phyloP scores from a whole-genome alignment of 345 rosid genomes.

The Acer yangbiense region DNA sequence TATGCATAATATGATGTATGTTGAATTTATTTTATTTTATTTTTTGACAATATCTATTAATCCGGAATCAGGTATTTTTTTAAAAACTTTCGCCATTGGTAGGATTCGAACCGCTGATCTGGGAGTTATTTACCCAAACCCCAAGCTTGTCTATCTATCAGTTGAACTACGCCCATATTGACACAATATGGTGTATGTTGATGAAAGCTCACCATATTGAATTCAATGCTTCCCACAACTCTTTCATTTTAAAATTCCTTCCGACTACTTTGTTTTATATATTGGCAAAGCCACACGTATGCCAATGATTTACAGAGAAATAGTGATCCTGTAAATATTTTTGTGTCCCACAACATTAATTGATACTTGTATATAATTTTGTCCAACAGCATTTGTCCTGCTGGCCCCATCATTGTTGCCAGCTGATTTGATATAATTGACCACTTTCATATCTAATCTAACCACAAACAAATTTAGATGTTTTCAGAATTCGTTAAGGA shows the following conservation, averaged over 20 bases:
- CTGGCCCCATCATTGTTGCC: not conserved
- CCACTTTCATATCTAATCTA: not conserved
- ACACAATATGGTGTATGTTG: not conserved
- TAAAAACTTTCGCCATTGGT: too few species aligned
- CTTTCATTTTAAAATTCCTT: not conserved
- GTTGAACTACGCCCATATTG: too few species aligned
- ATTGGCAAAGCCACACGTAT: not conserved
- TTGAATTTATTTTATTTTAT: too few species aligned
- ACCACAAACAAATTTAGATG: not conserved
- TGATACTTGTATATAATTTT: too few species aligned
- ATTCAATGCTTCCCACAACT: not conserved
- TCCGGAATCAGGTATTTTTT: too few species aligned
- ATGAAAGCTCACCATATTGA: not conserved
- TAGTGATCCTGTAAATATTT: not conserved
- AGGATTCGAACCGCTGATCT: too few species aligned
- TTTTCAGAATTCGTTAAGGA: not conserved
- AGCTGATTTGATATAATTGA: not conserved
- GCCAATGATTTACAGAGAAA: not conserved
- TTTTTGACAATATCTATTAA: too few species aligned
- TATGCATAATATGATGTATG: too few species aligned
- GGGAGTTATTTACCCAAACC: too few species aligned
- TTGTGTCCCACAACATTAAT: not conserved
- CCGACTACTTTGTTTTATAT: not conserved
- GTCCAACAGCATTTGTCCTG: too few species aligned
- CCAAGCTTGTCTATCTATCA: too few species aligned